Base-by-base conservation (phyloP, 1,139 yeast species). In the Dujonia santamariae region DNA sequence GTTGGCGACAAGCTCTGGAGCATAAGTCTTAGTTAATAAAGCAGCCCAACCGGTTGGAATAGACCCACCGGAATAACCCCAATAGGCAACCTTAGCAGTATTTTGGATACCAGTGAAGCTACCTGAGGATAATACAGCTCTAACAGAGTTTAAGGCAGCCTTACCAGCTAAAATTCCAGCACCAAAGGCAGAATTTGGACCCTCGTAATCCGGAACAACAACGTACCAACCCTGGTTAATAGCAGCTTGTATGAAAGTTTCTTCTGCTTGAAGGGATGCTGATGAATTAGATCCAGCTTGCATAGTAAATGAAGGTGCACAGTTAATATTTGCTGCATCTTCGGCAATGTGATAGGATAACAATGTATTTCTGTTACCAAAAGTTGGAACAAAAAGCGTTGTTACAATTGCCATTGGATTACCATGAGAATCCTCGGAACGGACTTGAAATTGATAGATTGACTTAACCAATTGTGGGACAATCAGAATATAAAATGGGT, bases 201-300 rank as follows among this genome's bases (percentile, higher is more conserved):
- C 48, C 17, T 43, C 57, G 45, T 54, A 48, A 43, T 66, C 72
- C 2, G 72, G 60, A 15, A 53, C 44, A 3, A 55, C 54, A 4
- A 66, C 66, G 36, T 49, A 59, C 45, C 58, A 65, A 15, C 67
- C 67, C 36, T 53, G 41, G 25, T 55, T 43, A 30, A 66, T 50
- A 12, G 54, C 51, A 4, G 46, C 39, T 31, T 48, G 51, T 22
- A 63, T 47, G 19, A 58, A 42, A 15, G 44, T 34, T 54, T 56
- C 53, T 41, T 63, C 69, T 9, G 44, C 40, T 22, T 45, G 46
- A 7, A 45, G 24, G 14, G 32, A 32, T 7, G 44, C 46, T 4
- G 28, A 30, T 6, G 39, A 20, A 19, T 39, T 35, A 8, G 51
- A 28, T n/a, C 45, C 46, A n/a, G 20, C 26, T 18, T 32, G 41